phyloP scores from a whole-genome alignment of 371 early-diverging fungal species.

The Mucor irregularis region DNA sequence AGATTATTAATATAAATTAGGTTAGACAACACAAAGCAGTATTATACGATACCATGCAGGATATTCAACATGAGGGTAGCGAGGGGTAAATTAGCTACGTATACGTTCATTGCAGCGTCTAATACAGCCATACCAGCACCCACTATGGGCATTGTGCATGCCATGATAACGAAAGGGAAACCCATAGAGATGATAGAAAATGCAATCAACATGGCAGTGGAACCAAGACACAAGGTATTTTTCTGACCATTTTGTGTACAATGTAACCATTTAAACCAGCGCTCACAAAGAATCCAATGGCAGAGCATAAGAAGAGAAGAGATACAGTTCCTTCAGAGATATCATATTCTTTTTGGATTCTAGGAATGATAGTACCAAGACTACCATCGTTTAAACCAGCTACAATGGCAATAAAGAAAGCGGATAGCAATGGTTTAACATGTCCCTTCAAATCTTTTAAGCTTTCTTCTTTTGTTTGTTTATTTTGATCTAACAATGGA shows the following conservation, averaged over 20 bases:
- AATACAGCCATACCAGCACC: conserved; percentile 30
- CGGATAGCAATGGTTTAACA: conserved; percentile 11
- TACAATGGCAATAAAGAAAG: conserved; percentile 25
- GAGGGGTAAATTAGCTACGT: conserved; percentile 30
- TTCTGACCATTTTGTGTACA: conserved; percentile 28
- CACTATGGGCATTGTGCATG: conserved; percentile 17
- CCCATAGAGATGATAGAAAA: conserved; percentile 22
- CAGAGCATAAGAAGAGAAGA: conserved; percentile 23
- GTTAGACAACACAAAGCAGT: too few relatives aligned
- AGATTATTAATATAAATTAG: not conserved
- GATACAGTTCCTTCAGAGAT: conserved; percentile 32
- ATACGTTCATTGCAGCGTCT: conserved; percentile 38
- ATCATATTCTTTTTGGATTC: conserved; percentile 24
- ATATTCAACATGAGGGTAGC: conserved; percentile 34
- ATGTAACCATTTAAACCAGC: conserved; percentile 31
- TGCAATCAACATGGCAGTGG: conserved; percentile 4
- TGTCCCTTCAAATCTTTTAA: conserved; percentile 17
- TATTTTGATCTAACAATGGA: conserved; percentile 11
- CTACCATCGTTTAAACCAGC: conserved; percentile 38
- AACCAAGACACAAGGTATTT: conserved; percentile 25
- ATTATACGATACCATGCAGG: conserved; percentile 44
- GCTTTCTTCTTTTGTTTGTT: conserved; percentile 16
- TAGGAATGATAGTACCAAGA: conserved; percentile 33
- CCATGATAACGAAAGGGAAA: conserved; percentile 23
- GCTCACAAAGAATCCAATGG: conserved; percentile 28